phyloP scores from a whole-genome alignment of 2,329 filamentous ascomycete genomes.

The Thielaviopsis euricoi region DNA sequence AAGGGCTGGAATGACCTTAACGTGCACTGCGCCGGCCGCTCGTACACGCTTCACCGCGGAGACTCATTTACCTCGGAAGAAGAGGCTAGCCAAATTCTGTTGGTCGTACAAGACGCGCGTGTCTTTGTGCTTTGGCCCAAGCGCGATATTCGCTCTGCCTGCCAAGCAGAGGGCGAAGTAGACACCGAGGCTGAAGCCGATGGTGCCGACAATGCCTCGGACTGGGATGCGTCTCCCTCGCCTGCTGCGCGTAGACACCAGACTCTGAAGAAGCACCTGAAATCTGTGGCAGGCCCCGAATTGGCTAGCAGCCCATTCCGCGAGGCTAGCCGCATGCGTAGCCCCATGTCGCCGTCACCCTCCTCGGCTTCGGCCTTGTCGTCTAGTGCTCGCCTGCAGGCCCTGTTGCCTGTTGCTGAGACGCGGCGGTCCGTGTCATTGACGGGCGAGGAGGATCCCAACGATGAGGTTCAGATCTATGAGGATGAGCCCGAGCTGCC shows the following conservation, averaged over 20 bases:
- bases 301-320: conserved; percentile 4
- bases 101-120: conserved; percentile 85
- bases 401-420: conserved; percentile 21
- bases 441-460: conserved; percentile 11
- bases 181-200: conserved; percentile 19
- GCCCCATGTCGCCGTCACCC: conserved; percentile 18
- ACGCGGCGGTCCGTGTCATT: background rate
- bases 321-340: background rate
- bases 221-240: conserved; percentile 48
- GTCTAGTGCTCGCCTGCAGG: conserved; percentile 29
- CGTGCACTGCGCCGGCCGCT: conserved; percentile 76
- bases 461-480: conserved; percentile 48
- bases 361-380: conserved; percentile 28
- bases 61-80: conserved; percentile 84
- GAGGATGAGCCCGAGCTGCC: conserved; percentile 43
- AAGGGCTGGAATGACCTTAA: conserved; percentile 92
- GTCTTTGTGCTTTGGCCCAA: conserved; percentile 80
- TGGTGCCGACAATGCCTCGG: conserved; percentile 42
- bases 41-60: conserved; percentile 73
- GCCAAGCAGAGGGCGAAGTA: conserved; percentile 11
- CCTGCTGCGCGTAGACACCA: background rate
- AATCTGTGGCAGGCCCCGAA: background rate
- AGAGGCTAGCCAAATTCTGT: conserved; percentile 75
- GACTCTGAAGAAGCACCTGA: background rate
- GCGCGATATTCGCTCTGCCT: conserved; percentile 22